Evolutionary conservation across 2,329 filamentous ascomycete genomes (phyloP), one percentile per base, ranked within the genome.

Genomic region (Aspergillus viridinutans): DNA sequence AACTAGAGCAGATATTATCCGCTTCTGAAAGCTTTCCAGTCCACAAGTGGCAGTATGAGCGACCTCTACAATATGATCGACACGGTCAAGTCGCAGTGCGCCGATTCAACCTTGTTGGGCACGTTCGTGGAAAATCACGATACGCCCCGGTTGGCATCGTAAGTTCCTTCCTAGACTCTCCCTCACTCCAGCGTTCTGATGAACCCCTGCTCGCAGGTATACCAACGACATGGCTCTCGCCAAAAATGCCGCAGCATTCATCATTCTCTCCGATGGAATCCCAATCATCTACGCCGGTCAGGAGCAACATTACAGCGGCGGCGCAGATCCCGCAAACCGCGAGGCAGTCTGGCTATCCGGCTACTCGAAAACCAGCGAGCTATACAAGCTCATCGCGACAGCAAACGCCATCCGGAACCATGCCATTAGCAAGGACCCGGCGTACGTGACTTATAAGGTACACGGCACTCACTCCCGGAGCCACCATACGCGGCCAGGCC

Each of bases 251-350:
- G 76, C 88, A 43, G 78, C 84, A 0, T 88, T 84, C 64, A 79
- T 81, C 12, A 80, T 89, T 47, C 77, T 89, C 4, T 64, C 72
- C 1, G 72, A 86, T 53, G 86, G 86, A 3, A 84, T 88, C 53
- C 85, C 85, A 2, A 85, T 88, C 51, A 66, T 88, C 52, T 89
- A 88, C 70, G 81, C 87, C 55, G 86, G 86, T n/a, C 83, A 86
- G 57, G 86, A 89, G 69, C 85, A 88, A 66, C 83, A 82, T 56
- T 87, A 81, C 65, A 69, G 73, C 2, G 81, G 81, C 23, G 80
- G 78, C n/a, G 75, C 69, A 40, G 72, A 72, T 54, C 83, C 83
- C 4, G 75, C 76, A 0, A 78, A 77, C 48, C 81, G 84, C n/a
- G 83, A 86, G 65, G 81, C 83, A 7, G 74, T 83, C 45, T 87